Evolutionary conservation across 2,329 filamentous ascomycete genomes (phyloP).

Genomic region (Beauveria asiatica): DNA sequence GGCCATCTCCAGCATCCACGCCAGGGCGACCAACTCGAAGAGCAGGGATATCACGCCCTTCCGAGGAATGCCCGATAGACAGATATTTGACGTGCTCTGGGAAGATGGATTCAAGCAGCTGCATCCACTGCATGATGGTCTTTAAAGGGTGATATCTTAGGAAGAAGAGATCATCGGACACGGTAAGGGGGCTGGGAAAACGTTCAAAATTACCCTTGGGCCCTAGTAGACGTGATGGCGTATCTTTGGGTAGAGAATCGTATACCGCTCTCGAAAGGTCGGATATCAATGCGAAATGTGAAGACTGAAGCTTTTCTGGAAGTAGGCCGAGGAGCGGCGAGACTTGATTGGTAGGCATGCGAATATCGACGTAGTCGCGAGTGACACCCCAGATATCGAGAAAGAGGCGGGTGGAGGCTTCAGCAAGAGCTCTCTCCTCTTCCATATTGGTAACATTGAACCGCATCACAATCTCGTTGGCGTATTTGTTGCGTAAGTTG

Average conservation of each 20-base stretch:
- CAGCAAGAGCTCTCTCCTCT: constrained; percentile 63
- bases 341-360: constrained; percentile 67
- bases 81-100: constrained; percentile 66
- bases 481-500: constrained; percentile 46
- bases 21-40: constrained; percentile 61
- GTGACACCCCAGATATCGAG: constrained; percentile 88
- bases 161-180: constrained; percentile 75
- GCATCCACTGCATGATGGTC: constrained; percentile 84
- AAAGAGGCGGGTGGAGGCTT: constrained; percentile 65
- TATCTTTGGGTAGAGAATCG: constrained; percentile 32
- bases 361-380: constrained; percentile 74
- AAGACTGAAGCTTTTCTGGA: constrained; percentile 60
- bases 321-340: constrained; percentile 71
- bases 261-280: constrained; percentile 72
- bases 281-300: constrained; percentile 68
- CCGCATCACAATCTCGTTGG: constrained; percentile 76
- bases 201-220: constrained; percentile 21
- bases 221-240: constrained; percentile 13
- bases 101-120: constrained; percentile 82
- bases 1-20: constrained; percentile 32
- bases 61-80: constrained; percentile 74
- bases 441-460: constrained; percentile 67
- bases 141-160: constrained; percentile 82
- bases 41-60: constrained; percentile 78
- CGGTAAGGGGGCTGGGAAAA: constrained; percentile 24